phyloP scores from a whole-genome alignment of 2,329 filamentous ascomycete genomes.

The Tolypocladium nubicola region DNA sequence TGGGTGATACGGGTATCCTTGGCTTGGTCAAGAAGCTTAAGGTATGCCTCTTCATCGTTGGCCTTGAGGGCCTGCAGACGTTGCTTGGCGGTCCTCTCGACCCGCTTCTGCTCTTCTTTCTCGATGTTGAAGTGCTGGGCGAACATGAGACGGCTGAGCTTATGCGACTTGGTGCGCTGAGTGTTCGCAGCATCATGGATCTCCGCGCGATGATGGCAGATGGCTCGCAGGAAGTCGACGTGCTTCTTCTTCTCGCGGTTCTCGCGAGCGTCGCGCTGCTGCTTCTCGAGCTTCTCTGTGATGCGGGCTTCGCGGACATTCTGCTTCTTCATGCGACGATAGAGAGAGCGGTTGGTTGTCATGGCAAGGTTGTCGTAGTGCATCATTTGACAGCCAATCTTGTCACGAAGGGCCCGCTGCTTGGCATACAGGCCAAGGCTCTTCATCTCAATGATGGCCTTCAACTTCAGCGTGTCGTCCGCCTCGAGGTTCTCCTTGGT shows the following conservation, averaged over 20 bases:
- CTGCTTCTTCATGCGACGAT: slow-evolving; percentile 95
- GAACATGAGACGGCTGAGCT: slow-evolving; percentile 82
- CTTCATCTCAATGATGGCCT: slow-evolving; percentile 93
- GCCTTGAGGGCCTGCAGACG: slow-evolving; percentile 98
- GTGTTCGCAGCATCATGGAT: slow-evolving; percentile 56
- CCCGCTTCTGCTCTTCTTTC: slow-evolving; percentile 97
- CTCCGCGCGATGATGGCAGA: slow-evolving; percentile 72
- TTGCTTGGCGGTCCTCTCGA: slow-evolving; percentile 96
- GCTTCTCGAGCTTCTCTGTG: slow-evolving; percentile 97
- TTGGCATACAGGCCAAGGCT: slow-evolving; percentile 79
- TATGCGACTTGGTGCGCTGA: slow-evolving; percentile 67
- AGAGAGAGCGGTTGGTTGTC: slow-evolving; percentile 86
- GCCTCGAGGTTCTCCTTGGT: slow-evolving; percentile 55
- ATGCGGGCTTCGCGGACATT: slow-evolving; percentile 90
- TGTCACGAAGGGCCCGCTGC: slow-evolving; percentile 75
- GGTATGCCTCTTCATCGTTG: slow-evolving; percentile 97
- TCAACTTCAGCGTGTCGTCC: slow-evolving; percentile 76
- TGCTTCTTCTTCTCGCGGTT: slow-evolving; percentile 98
- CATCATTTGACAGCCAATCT: slow-evolving; percentile 84
- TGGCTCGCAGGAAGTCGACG: slow-evolving; percentile 78
- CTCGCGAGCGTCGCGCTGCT: slow-evolving; percentile 92
- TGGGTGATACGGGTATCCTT: slow-evolving; percentile 99
- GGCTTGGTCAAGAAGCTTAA: slow-evolving; percentile 94
- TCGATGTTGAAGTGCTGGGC: slow-evolving; percentile 91
- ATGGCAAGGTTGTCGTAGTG: slow-evolving; percentile 93